A percentile compares a stretch with the other conserved stretches of the same genome.
Evolutionary conservation across 179 eudicot genomes (phyloP).

Genomic region (Silene coronaria): DNA sequence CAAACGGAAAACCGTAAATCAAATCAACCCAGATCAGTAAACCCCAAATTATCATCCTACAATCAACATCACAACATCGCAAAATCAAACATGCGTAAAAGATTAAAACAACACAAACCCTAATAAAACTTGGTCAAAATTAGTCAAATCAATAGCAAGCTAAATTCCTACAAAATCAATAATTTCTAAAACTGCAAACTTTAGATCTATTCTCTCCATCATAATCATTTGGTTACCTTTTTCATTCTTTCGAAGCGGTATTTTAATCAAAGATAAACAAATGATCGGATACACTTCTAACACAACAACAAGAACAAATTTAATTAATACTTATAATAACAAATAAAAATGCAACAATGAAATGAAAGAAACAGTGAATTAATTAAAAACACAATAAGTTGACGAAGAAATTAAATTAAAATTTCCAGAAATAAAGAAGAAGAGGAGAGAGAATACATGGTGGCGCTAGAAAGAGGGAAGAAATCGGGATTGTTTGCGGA

Average conservation of each 20-base stretch:
- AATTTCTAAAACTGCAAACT: neutral
- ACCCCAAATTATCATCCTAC: neutral
- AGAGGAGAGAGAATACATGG: neutral
- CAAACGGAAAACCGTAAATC: neutral
- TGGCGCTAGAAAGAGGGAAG: neutral
- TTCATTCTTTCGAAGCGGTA: neutral
- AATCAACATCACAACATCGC: neutral
- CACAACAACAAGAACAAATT: neutral
- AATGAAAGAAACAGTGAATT: neutral
- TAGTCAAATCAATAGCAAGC: neutral
- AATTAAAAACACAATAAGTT: neutral
- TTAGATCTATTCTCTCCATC: neutral
- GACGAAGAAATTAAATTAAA: neutral
- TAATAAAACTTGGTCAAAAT: neutral
- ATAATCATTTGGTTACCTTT: too few species aligned
- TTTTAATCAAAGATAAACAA: neutral
- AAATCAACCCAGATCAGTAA: neutral
- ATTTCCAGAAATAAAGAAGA: neutral
- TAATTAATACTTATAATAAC: too few species aligned
- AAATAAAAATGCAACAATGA: neutral
- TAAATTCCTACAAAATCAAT: neutral
- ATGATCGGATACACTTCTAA: neutral
- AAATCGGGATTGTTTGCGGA: neutral
- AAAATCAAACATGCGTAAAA: neutral
- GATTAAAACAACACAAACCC: slow-evolving; percentile 2